These are phyloP conservation scores for Desmodesmus armatus DNA, from an alignment of 139 green algal genomes.

Conservation along the genomic window DNA sequence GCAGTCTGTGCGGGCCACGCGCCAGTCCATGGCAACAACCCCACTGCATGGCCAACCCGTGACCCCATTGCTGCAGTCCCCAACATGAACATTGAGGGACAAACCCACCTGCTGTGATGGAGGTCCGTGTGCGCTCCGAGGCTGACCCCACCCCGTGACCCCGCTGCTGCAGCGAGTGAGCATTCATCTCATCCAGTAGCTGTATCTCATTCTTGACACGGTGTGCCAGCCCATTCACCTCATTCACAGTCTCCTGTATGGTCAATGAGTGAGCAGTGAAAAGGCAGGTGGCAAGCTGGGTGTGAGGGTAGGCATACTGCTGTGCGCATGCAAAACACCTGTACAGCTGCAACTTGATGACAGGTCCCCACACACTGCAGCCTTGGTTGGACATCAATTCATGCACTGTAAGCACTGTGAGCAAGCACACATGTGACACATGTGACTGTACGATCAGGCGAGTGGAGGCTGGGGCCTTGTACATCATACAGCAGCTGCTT, in stretches of 20 bases:
- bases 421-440: no score
- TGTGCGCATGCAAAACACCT: no score
- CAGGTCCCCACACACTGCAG: no score
- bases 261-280: background rate
- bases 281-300: background rate
- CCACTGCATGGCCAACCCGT: background rate
- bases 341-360: no score
- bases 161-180: conserved; percentile 71
- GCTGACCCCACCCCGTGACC: conserved; percentile 76
- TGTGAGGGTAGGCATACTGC: background rate
- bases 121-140: conserved; percentile 89
- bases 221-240: conserved; percentile 81
- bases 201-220: conserved; percentile 85
- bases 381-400: no score
- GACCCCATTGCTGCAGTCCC: background rate
- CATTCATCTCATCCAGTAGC: conserved; percentile 87
- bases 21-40: no score
- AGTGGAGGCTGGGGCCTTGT: no score
- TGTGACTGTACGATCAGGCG: no score
- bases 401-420: no score
- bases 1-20: background rate
- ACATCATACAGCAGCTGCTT: no score
- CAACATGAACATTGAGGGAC: background rate
- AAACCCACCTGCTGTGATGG: conserved; percentile 80
- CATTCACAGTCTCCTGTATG: conserved; percentile 63